Evolutionary conservation across 768 basidiomycete genomes (phyloP), one percentile per base, ranked within the genome.

Genomic region (Leccinum subgranulosum): DNA sequence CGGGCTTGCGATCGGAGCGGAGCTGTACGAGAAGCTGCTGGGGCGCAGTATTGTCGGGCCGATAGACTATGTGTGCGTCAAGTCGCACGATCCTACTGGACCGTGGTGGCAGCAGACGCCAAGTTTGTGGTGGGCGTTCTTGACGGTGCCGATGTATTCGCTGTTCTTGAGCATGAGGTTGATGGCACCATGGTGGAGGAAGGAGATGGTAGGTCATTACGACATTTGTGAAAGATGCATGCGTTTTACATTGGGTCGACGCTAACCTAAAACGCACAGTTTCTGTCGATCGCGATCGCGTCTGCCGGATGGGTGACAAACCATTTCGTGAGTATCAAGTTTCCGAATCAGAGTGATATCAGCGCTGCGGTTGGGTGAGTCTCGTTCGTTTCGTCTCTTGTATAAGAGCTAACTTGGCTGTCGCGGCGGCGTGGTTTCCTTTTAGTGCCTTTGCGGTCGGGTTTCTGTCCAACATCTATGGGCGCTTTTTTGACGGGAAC

Each of bases 281-380:
- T 74, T 12, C 14, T 88, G n/a, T 76, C 82, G 59, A 76, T 92
- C 15, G 67, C 72, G 6, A 84, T 90, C 54, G 75, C 89, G 3
- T 85, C 79, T 56, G 73, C 83, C 19, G 91, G 92, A 1, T 94
- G 90, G 90, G 81, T 83, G 14, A 85, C 83, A 43, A 94, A 92
- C 69, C 84, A 90, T 66, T 83, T 80, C 3, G 82, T 84, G 3
- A 75, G 80, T 2, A 72, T 68, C 28, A 80, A 79, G 66, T 90
- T 92, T 68, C 74, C 76, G 33, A 81, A 81, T 59, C 86, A 90
- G 69, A 81, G 79, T 55, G 90, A 94, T 68, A 86, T 94, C 67
- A 85, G 82, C 28, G 86, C 90, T 6, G 89, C 90, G 2, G 81
- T 90, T 56, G 92, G 87, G 78, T 83, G 58, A 19, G 77, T 71